Evolutionary conservation across 2,329 filamentous ascomycete species (phyloP).

Genomic region (Fonsecaea nubica): DNA sequence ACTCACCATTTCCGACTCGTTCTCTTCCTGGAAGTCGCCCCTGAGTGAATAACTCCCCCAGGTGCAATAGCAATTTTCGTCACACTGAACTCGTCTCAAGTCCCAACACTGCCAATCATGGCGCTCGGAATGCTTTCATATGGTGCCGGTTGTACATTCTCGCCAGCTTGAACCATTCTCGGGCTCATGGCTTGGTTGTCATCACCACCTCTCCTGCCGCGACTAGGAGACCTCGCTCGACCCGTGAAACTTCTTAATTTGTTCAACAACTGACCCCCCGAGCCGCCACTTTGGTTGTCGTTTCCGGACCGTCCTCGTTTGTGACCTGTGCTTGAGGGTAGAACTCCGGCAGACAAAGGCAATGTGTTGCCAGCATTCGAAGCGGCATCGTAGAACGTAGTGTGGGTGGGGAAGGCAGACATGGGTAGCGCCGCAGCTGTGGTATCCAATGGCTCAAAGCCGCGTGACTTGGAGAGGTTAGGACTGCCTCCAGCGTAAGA

Average conservation of each 20-base stretch:
- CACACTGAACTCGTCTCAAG: neutral
- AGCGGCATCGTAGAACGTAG: conserved; percentile 35
- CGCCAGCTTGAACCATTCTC: conserved; percentile 14
- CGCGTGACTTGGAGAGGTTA: conserved; percentile 42
- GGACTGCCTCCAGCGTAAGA: conserved; percentile 42
- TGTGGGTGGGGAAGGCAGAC: conserved; percentile 45
- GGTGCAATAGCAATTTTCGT: neutral
- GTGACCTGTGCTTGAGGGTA: conserved; percentile 44
- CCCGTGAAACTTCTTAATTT: conserved; percentile 62
- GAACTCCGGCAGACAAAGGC: conserved; percentile 38
- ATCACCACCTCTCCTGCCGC: conserved; percentile 50
- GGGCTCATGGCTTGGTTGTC: conserved; percentile 36
- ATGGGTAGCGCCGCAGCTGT: conserved; percentile 38
- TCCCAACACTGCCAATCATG: conserved; percentile 25
- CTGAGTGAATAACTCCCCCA: neutral
- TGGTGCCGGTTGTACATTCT: conserved; percentile 26
- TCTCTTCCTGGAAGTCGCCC: neutral
- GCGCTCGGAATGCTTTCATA: conserved; percentile 34
- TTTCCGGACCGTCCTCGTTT: conserved; percentile 63
- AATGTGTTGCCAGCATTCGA: conserved; percentile 44
- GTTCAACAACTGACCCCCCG: conserved; percentile 54
- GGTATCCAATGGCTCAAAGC: conserved; percentile 43
- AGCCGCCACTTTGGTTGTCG: conserved; percentile 49
- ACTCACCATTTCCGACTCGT: neutral
- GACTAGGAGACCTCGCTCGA: conserved; percentile 65